These are phyloP conservation scores for Rhizopogon vesiculosus DNA, from an alignment of 768 basidiomycete genomes.

Conservation along the genomic window DNA sequence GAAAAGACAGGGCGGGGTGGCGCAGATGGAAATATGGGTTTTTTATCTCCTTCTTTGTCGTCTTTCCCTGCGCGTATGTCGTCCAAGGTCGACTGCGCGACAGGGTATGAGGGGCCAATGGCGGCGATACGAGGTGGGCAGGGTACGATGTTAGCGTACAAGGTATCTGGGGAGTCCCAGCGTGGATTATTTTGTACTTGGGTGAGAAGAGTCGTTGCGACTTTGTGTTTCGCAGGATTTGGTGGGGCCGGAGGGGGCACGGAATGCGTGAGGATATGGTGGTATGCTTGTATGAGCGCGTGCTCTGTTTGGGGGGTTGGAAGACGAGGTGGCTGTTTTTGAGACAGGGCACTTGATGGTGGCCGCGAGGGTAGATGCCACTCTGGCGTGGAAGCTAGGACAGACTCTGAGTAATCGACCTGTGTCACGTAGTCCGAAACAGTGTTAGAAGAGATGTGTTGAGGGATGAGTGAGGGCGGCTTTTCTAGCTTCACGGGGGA, in stretches of 20 bases:
- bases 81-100: slow-evolving; percentile 34
- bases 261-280: slow-evolving; percentile 72
- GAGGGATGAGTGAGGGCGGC: slow-evolving; percentile 38
- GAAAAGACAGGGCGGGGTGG: slow-evolving; percentile 36
- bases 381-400: slow-evolving; percentile 57
- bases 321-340: slow-evolving; percentile 23
- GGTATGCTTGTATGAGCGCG: slow-evolving; percentile 64
- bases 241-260: slow-evolving; percentile 44
- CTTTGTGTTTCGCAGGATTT: slow-evolving; percentile 65
- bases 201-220: slow-evolving; percentile 66
- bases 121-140: slow-evolving; percentile 57
- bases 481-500: slow-evolving; percentile 25
- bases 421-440: slow-evolving; percentile 68
- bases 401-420: slow-evolving; percentile 71
- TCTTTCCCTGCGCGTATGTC: slow-evolving; percentile 35
- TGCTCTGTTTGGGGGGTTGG: slow-evolving; percentile 57
- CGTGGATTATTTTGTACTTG: slow-evolving; percentile 53
- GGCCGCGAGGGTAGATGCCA: slow-evolving; percentile 61
- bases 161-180: slow-evolving; percentile 65
- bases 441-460: slow-evolving; percentile 33
- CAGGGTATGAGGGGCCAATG: slow-evolving; percentile 64
- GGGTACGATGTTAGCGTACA: slow-evolving; percentile 56
- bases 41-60: slow-evolving; percentile 49
- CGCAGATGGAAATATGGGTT: slow-evolving; percentile 26
- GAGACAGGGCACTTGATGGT: slow-evolving; percentile 19